Evolutionary conservation across 768 basidiomycete genomes (phyloP).

Genomic region (Filobasidium wieringae): DNA sequence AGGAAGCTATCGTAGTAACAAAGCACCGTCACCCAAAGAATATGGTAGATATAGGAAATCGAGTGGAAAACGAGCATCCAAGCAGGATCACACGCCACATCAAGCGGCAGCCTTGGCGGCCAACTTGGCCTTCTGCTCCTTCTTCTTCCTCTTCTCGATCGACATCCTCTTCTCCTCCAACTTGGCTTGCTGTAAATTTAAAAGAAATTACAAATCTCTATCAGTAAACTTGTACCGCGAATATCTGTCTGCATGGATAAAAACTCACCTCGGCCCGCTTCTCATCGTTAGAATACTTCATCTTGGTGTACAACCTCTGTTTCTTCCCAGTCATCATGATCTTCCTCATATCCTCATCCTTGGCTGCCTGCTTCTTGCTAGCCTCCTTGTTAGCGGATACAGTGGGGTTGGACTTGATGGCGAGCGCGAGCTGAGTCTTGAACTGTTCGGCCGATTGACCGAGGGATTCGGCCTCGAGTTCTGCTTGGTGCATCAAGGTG

Average conservation of each 20-base stretch:
- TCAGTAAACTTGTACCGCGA: no score
- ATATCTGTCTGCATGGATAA: neutral
- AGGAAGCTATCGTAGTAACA: no score
- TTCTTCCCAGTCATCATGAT: conserved; percentile 97
- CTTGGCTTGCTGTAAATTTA: conserved; percentile 46
- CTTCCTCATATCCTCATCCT: conserved; percentile 84
- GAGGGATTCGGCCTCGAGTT: conserved; percentile 80
- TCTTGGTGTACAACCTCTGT: conserved; percentile 81
- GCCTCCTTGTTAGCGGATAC: conserved; percentile 25
- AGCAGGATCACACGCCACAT: neutral
- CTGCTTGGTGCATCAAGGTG: conserved; percentile 66
- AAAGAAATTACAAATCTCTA: conserved; percentile 1
- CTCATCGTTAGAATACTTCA: conserved; percentile 74
- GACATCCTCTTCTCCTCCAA: conserved; percentile 52
- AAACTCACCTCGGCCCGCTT: conserved; percentile 62
- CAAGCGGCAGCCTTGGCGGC: neutral
- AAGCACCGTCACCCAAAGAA: no score
- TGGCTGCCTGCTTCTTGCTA: conserved; percentile 14
- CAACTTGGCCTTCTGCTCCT: conserved; percentile 34
- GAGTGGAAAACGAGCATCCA: neutral
- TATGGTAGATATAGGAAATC: neutral
- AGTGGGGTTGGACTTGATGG: neutral
- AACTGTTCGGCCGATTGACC: conserved; percentile 71
- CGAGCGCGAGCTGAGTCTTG: conserved; percentile 49
- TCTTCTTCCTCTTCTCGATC: conserved; percentile 49